phyloP scores from a whole-genome alignment of 139 green algal species.

The Haematococcus lacustris region DNA sequence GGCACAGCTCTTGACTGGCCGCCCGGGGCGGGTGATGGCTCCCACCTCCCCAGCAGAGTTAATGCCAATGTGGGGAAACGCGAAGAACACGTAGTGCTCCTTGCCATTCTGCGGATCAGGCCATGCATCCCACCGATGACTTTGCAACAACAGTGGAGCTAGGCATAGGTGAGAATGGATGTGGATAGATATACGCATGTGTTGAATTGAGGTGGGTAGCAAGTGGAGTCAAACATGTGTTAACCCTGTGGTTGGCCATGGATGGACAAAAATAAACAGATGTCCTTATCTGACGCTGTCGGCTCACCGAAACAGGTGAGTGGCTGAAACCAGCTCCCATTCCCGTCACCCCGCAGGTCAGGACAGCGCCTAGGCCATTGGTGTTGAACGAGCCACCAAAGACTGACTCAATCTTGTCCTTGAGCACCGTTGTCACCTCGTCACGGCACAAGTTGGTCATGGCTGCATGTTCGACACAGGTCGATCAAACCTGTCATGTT shows the following conservation, averaged over 20 bases:
- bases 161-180: no score
- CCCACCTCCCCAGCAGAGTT: conserved; percentile 59
- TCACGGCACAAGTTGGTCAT: conserved; percentile 86
- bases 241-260: no score
- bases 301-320: conserved; percentile 30
- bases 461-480: conserved; percentile 37
- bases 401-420: conserved; percentile 68
- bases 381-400: conserved; percentile 74
- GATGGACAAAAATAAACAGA: no score
- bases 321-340: conserved; percentile 53
- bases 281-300: no score
- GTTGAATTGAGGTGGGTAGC: no score
- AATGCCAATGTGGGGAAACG: conserved; percentile 86
- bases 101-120: conserved; percentile 22
- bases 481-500: no score
- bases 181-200: no score
- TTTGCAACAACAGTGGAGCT: not conserved
- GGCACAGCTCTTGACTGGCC: conserved; percentile 50
- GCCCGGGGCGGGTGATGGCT: conserved; percentile 52
- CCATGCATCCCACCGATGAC: not conserved
- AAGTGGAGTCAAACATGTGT: no score
- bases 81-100: conserved; percentile 64
- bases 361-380: conserved; percentile 75
- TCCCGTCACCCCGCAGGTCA: conserved; percentile 77
- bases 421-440: conserved; percentile 69